A percentile compares a stretch with the other conserved stretches of the same genome.
phyloP scores from a whole-genome alignment of 768 basidiomycete genomes.

The Dendrothele bispora region DNA sequence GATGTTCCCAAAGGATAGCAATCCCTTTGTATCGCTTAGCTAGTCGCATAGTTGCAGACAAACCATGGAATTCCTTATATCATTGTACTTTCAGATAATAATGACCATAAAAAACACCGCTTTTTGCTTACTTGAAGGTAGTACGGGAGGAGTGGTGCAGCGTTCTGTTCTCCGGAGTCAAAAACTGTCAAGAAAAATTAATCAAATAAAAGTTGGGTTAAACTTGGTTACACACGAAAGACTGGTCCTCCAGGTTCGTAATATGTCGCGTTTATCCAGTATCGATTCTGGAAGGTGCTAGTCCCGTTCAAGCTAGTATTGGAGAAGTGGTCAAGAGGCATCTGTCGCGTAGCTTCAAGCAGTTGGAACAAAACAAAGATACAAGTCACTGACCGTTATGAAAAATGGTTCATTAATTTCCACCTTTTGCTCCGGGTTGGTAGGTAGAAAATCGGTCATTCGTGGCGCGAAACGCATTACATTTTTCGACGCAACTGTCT shows the following conservation, averaged over 20 bases:
- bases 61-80: slow-evolving; percentile 45
- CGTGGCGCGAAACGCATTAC: too few relatives aligned
- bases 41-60: slow-evolving; percentile 47
- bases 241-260: slow-evolving; percentile 48
- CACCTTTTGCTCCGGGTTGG: too few relatives aligned
- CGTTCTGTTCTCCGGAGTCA: slow-evolving; percentile 52
- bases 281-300: slow-evolving; percentile 43
- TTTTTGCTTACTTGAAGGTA: slow-evolving; percentile 41
- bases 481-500: too few relatives aligned
- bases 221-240: slow-evolving; percentile 32
- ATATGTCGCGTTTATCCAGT: slow-evolving; percentile 50
- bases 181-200: slow-evolving; percentile 33
- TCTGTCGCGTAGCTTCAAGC: too few relatives aligned
- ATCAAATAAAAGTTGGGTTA: neutral
- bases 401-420: too few relatives aligned
- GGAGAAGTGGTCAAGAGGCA: slow-evolving; percentile 48
- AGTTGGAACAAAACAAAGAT: too few relatives aligned
- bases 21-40: slow-evolving; percentile 46
- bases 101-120: neutral
- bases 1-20: slow-evolving; percentile 52
- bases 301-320: slow-evolving; percentile 18
- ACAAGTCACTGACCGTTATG: too few relatives aligned
- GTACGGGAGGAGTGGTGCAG: slow-evolving; percentile 45
- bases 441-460: too few relatives aligned
- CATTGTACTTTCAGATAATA: neutral